Conservation (phyloP, 768 basidiomycete species). For the Russula compacta region DNA sequence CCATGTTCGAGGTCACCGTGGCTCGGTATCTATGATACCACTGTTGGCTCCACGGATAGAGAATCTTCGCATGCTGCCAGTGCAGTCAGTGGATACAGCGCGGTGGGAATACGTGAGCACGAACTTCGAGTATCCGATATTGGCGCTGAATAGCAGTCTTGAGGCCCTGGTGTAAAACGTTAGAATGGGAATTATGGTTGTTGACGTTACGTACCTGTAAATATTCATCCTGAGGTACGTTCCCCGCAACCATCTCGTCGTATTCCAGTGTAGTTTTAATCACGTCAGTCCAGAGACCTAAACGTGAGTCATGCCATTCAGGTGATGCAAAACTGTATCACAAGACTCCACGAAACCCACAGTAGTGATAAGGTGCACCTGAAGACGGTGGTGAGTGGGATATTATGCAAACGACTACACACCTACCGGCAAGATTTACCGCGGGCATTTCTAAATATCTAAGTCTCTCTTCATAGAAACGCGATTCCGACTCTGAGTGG, state of each 20-base stretch:
- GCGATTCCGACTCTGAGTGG: not conserved
- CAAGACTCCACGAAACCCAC: not conserved
- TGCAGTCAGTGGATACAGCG: not conserved
- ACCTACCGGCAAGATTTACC: not conserved
- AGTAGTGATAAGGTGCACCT: not conserved
- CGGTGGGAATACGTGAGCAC: not conserved
- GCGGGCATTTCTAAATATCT: not conserved
- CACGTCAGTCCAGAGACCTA: conserved; percentile 6
- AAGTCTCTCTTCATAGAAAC: not conserved
- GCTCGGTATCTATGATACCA: not conserved
- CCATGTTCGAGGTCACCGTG: not conserved
- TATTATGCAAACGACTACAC: not conserved
- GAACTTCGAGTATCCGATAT: not conserved
- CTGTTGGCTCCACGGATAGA: not conserved
- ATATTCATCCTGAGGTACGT: conserved; percentile 1
- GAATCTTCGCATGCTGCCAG: conserved; percentile 2
- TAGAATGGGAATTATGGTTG: not conserved
- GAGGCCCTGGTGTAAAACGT: not conserved
- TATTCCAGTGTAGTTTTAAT: not conserved
- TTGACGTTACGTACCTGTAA: not conserved
- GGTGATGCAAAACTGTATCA: not conserved
- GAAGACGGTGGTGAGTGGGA: not conserved
- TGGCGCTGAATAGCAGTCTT: not conserved
- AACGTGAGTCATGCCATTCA: not conserved
- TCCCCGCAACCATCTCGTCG: not conserved